Percentiles rank a stretch among this genome's conserved stretches.
phyloP scores from a whole-genome alignment of 345 rosid genomes.

The Adansonia digitata region DNA sequence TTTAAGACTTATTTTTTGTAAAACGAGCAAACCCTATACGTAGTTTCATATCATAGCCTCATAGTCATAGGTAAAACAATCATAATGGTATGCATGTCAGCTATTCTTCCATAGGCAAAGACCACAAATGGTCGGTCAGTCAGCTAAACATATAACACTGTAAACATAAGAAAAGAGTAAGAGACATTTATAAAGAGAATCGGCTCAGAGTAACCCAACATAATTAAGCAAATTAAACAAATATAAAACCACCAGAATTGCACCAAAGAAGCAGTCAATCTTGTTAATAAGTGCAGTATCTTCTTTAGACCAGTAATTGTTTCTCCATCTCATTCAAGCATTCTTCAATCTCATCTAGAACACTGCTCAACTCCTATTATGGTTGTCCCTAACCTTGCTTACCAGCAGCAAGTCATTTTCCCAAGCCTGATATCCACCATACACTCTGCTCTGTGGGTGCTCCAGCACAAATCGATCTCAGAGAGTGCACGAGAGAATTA shows the following conservation, averaged over 20 bases:
- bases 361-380: no score
- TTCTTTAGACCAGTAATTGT: not conserved
- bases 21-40: no score
- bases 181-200: not conserved
- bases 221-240: not conserved
- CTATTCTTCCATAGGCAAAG: not conserved
- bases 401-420: not conserved
- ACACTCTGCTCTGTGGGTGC: not conserved
- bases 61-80: not conserved
- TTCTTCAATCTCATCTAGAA: not conserved
- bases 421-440: not conserved
- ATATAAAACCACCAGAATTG: not conserved
- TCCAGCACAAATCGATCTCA: not conserved
- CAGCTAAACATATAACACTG: not conserved
- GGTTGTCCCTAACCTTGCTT: not conserved
- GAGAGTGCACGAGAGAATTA: not conserved
- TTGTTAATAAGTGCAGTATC: not conserved
- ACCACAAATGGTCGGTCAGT: not conserved
- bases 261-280: not conserved
- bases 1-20: no score
- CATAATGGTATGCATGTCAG: not conserved
- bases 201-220: not conserved
- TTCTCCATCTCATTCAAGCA: not conserved
- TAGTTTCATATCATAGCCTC: not conserved
- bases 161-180: not conserved